Percentiles rank a stretch among this genome's conserved stretches.
phyloP scores from a whole-genome alignment of 495 filamentous ascomycete species.

The Daldinia loculata region DNA sequence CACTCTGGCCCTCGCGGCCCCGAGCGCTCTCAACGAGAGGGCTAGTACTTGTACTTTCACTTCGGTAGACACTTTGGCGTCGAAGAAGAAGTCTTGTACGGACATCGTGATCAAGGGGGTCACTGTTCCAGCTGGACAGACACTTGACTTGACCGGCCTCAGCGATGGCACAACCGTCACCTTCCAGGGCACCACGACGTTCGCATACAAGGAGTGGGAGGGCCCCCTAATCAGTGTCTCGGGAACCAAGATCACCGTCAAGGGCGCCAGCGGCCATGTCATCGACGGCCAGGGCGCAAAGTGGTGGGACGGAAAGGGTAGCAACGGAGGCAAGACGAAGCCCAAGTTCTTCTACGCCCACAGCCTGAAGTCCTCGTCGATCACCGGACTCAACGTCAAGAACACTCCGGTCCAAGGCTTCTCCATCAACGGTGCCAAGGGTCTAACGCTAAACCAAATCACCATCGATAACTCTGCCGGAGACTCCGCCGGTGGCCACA shows the following conservation, averaged over 20 bases:
- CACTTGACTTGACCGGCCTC: conserved; percentile 21
- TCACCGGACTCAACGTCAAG: conserved; percentile 52
- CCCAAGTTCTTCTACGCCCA: conserved; percentile 65
- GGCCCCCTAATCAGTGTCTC: conserved; percentile 60
- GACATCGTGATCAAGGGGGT: conserved; percentile 22
- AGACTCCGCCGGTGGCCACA: conserved; percentile 70
- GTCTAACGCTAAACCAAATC: conserved; percentile 59
- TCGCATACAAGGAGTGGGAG: conserved; percentile 59
- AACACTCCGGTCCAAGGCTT: conserved; percentile 72
- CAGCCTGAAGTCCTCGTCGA: conserved; percentile 49
- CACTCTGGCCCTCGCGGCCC: conserved; percentile 17
- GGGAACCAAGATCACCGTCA: conserved; percentile 58
- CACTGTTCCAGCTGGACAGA: conserved; percentile 19
- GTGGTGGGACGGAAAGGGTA: conserved; percentile 64
- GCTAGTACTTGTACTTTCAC: conserved; percentile 24
- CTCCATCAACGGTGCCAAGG: conserved; percentile 61
- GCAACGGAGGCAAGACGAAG: conserved; percentile 63
- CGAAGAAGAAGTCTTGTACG: conserved; percentile 12
- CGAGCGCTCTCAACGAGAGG: conserved; percentile 8
- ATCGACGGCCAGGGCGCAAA: conserved; percentile 57
- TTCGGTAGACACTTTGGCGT: background rate
- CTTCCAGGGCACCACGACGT: conserved; percentile 61
- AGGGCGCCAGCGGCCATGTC: conserved; percentile 53
- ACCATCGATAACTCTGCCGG: conserved; percentile 71
- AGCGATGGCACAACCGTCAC: conserved; percentile 45